phyloP scores from a whole-genome alignment of 169 alveolate species.

The Cryptosporidium ryanae region DNA sequence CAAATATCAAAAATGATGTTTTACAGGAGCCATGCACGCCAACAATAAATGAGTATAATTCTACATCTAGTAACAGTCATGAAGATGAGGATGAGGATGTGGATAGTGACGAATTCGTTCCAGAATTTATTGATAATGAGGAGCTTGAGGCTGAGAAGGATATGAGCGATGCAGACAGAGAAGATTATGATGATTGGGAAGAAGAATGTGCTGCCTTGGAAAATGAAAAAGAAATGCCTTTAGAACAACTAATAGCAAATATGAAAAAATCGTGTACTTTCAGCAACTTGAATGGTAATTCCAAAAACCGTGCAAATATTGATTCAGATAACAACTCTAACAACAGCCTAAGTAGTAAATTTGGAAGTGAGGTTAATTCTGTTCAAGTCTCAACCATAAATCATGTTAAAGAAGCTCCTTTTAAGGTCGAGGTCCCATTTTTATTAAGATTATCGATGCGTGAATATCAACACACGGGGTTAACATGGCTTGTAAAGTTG shows the following conservation, averaged over 20 bases:
- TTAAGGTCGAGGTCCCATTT: slow-evolving; percentile 86
- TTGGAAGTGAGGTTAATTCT: slow-evolving; percentile 66
- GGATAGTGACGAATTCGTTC: background rate
- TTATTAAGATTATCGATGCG: slow-evolving; percentile 91
- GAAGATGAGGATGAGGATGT: background rate
- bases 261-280: background rate
- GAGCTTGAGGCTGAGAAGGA: slow-evolving; percentile 29
- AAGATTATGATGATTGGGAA: slow-evolving; percentile 15
- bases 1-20: background rate
- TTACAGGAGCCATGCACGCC: slow-evolving; percentile 19
- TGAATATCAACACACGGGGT: slow-evolving; percentile 95
- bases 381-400: slow-evolving; percentile 70
- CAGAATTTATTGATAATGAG: background rate
- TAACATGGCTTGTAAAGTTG: slow-evolving; percentile 96
- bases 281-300: too few relatives aligned
- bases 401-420: slow-evolving; percentile 73
- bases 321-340: background rate
- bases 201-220: slow-evolving; percentile 69
- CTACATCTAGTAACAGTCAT: background rate
- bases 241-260: slow-evolving; percentile 17
- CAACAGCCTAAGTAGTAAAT: background rate
- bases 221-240: slow-evolving; percentile 72
- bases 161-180: slow-evolving; percentile 18
- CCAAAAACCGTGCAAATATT: background rate
- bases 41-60: background rate